Percentiles rank a stretch among this genome's conserved stretches.
Conservation (phyloP, 129 eudicot genomes). For the Flaveria sonorensis region DNA sequence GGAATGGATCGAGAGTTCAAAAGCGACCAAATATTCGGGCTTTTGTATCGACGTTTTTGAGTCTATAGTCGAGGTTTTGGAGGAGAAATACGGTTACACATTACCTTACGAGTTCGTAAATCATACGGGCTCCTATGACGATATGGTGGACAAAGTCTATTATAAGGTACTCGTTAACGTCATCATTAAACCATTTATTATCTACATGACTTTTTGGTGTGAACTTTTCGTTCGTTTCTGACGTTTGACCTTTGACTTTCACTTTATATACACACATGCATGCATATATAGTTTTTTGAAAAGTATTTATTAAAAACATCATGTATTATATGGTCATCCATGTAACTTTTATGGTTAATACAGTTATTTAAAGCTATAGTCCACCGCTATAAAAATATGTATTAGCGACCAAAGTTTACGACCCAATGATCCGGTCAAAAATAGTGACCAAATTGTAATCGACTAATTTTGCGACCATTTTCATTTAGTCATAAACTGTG, state of each 20-base stretch:
- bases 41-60: conserved; percentile 39
- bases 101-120: conserved; percentile 39
- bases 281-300: too few relatives aligned
- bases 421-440: neutral
- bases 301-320: too few relatives aligned
- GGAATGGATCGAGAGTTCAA: conserved; percentile 17
- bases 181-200: neutral
- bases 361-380: too few relatives aligned
- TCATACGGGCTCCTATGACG: conserved; percentile 32
- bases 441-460: neutral
- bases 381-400: too few relatives aligned
- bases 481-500: neutral
- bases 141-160: conserved; percentile 33
- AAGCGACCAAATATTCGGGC: conserved; percentile 27
- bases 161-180: conserved; percentile 30
- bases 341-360: too few relatives aligned
- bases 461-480: neutral
- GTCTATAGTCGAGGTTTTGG: conserved; percentile 17
- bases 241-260: neutral
- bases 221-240: neutral
- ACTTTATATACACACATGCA: neutral
- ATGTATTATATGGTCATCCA: too few relatives aligned
- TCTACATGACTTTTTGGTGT: neutral
- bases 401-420: too few relatives aligned
- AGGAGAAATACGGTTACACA: conserved; percentile 23